Percentiles rank a stretch among this genome's conserved stretches.
Evolutionary conservation across 768 basidiomycete species (phyloP).

Genomic region (Trametes sanguinea): DNA sequence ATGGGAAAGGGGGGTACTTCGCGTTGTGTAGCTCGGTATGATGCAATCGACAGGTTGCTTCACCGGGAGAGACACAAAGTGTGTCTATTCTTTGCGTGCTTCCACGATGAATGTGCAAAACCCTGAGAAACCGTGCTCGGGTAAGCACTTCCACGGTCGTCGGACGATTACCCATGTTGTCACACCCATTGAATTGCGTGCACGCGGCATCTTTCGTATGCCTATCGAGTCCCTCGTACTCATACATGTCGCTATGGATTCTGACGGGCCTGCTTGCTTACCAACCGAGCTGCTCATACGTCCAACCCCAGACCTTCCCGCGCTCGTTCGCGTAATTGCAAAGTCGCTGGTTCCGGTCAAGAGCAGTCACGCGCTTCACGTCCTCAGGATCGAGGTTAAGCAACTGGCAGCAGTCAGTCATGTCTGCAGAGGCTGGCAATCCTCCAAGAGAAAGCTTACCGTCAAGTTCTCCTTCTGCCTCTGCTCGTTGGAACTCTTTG

Average conservation of each 20-base stretch:
- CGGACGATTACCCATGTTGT: no score
- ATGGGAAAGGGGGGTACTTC: no score
- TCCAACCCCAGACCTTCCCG: slow-evolving; percentile 40
- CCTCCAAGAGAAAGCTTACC: slow-evolving; percentile 34
- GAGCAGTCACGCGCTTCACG: slow-evolving; percentile 34
- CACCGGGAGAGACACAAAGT: no score
- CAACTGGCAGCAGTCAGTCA: slow-evolving; percentile 28
- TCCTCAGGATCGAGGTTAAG: slow-evolving; percentile 37
- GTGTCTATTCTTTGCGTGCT: background rate
- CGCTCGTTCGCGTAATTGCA: slow-evolving; percentile 36
- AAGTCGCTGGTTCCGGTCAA: slow-evolving; percentile 37
- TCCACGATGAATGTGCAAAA: background rate
- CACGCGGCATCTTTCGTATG: no score
- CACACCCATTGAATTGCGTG: no score
- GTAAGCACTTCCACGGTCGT: background rate
- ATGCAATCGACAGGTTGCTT: no score
- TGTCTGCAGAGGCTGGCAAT: background rate
- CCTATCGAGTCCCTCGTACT: no score
- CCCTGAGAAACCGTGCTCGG: background rate
- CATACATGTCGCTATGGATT: no score
- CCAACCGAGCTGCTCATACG: slow-evolving; percentile 44
- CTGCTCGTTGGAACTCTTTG: slow-evolving; percentile 48
- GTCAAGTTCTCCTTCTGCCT: slow-evolving; percentile 53
- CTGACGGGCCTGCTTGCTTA: no score
- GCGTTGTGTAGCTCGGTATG: no score